These are phyloP conservation scores for Striga asiatica DNA, from an alignment of 257 asterid genomes.

Conservation along the genomic window DNA sequence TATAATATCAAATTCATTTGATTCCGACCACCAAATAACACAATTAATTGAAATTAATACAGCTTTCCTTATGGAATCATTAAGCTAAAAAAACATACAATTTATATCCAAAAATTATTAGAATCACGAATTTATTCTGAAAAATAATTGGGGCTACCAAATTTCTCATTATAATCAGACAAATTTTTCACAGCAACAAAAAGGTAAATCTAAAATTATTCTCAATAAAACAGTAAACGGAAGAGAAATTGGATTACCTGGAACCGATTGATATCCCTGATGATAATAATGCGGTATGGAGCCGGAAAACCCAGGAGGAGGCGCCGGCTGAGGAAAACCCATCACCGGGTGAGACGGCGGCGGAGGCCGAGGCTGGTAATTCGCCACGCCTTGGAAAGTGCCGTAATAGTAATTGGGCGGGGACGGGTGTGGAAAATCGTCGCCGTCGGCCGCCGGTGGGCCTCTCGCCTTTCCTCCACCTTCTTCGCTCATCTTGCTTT, in stretches of 20 bases:
- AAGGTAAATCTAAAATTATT: no score
- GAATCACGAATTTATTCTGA: no score
- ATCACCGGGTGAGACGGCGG: conserved; percentile 45
- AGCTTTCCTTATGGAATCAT: no score
- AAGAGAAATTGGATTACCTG: no score
- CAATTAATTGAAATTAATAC: not conserved
- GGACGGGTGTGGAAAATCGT: conserved; percentile 23
- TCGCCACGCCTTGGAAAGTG: conserved; percentile 88
- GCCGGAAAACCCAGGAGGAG: conserved; percentile 37
- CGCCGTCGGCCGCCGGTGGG: conserved; percentile 22
- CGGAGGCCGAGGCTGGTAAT: conserved; percentile 43
- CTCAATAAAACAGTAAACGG: no score
- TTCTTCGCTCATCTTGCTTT: conserved; percentile 30
- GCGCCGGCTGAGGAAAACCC: conserved; percentile 79
- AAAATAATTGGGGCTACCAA: no score
- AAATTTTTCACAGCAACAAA: no score
- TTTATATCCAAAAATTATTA: no score
- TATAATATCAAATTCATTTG: not conserved
- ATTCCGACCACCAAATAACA: not conserved
- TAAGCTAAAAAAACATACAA: no score
- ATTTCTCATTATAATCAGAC: no score
- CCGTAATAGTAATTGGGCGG: conserved; percentile 47
- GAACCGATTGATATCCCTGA: conserved; percentile 57
- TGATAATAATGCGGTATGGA: conserved; percentile 42
- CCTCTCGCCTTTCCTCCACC: conserved; percentile 40